Conservation (phyloP, 129 eudicot species). For the Silybum marianum region DNA sequence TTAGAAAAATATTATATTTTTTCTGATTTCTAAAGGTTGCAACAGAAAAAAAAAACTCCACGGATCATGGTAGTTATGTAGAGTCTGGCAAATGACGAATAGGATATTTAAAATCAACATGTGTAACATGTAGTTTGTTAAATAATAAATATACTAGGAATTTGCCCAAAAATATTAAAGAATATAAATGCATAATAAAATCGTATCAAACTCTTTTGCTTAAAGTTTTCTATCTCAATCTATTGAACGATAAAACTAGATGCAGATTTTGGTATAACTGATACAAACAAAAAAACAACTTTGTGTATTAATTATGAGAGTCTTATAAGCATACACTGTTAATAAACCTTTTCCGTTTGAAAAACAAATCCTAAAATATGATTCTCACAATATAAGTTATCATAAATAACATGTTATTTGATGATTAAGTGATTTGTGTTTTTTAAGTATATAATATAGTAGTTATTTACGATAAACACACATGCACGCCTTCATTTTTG, state of each 20-base stretch:
- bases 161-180: background rate
- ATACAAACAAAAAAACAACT: background rate
- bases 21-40: background rate
- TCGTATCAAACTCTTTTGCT: background rate
- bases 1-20: too few relatives aligned
- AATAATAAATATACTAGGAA: background rate
- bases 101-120: background rate
- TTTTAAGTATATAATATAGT: background rate
- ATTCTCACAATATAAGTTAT: background rate
- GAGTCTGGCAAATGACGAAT: background rate
- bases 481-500: background rate
- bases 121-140: constrained; percentile 1
- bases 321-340: background rate
- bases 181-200: background rate
- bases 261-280: background rate
- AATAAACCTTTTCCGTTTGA: background rate
- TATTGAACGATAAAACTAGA: background rate
- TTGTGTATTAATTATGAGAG: background rate
- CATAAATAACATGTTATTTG: background rate
- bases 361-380: background rate
- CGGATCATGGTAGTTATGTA: background rate
- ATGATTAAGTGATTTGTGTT: background rate
- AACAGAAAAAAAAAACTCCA: background rate
- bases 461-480: background rate
- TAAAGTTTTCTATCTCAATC: background rate